These are phyloP conservation scores for Leptosphaerulina australis DNA, from an alignment of 2,329 filamentous ascomycete species.

Conservation along the genomic window DNA sequence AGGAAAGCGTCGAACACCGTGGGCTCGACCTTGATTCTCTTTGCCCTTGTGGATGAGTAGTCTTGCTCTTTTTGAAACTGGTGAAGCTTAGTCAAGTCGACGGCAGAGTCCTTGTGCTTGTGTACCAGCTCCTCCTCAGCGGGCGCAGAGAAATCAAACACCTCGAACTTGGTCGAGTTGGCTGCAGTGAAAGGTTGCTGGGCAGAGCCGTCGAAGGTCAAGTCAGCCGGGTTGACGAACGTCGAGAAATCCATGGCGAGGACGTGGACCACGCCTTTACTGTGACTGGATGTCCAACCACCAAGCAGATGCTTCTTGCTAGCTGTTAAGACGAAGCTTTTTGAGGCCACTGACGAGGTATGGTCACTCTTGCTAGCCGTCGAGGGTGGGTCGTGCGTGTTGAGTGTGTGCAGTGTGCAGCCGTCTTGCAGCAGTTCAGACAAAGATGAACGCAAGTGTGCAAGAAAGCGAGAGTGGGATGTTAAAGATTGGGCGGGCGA, in stretches of 20 bases:
- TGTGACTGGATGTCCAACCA: not conserved
- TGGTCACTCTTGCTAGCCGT: not conserved
- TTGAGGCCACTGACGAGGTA: slow-evolving; percentile 1
- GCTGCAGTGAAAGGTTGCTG: slow-evolving; percentile 16
- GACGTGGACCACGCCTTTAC: slow-evolving; percentile 5
- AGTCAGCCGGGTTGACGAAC: slow-evolving; percentile 20
- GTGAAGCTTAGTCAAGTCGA: slow-evolving; percentile 29
- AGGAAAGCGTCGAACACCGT: slow-evolving; percentile 26
- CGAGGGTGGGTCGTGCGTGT: slow-evolving; percentile 14
- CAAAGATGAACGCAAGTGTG: slow-evolving; percentile 1
- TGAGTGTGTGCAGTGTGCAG: slow-evolving; percentile 5
- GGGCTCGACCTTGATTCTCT: slow-evolving; percentile 18
- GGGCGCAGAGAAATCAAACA: slow-evolving; percentile 25
- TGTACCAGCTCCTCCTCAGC: slow-evolving; percentile 24
- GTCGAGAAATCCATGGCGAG: slow-evolving; percentile 28
- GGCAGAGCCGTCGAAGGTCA: slow-evolving; percentile 15
- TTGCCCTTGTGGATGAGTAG: slow-evolving; percentile 21
- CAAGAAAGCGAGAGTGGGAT: slow-evolving; percentile 4
- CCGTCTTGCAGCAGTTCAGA: slow-evolving; percentile 17
- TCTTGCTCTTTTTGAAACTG: slow-evolving; percentile 18
- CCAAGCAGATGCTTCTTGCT: not conserved
- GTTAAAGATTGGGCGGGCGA: slow-evolving; percentile 4
- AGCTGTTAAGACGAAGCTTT: not conserved
- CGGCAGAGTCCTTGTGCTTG: slow-evolving; percentile 34
- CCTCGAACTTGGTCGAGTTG: slow-evolving; percentile 19